A percentile compares a stretch with the other conserved stretches of the same genome.
phyloP scores from a whole-genome alignment of 345 rosid genomes.

The Acer negundo region DNA sequence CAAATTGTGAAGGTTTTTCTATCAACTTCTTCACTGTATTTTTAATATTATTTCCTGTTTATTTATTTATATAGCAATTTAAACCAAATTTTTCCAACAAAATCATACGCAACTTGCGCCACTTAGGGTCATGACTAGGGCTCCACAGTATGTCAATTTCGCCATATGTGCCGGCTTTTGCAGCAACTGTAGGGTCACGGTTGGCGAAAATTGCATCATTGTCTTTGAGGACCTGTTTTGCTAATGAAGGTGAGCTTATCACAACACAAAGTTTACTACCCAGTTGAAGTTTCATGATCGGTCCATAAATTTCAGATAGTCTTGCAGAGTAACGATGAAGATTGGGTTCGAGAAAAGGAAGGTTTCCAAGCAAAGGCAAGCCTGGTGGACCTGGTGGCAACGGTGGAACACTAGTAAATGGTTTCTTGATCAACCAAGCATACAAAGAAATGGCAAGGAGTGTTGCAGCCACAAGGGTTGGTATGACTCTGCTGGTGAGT shows the following conservation, averaged over 20 bases:
- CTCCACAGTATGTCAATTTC: conserved; percentile 24
- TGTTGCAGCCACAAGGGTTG: no score
- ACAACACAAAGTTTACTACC: background rate
- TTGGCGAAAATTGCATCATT: conserved; percentile 28
- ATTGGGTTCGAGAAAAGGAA: conserved; percentile 26
- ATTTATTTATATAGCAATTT: no score
- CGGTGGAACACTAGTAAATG: no score
- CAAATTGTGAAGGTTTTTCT: no score
- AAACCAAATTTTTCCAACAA: no score
- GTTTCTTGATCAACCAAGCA: background rate
- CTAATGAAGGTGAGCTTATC: no score
- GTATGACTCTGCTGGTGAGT: background rate
- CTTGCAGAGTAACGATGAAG: conserved; percentile 23
- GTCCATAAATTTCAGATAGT: conserved; percentile 28
- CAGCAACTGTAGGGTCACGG: conserved; percentile 23
- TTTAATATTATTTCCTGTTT: no score
- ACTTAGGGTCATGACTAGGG: conserved; percentile 18
- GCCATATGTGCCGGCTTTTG: conserved; percentile 9
- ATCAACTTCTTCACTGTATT: no score
- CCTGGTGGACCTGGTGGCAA: conserved; percentile 31
- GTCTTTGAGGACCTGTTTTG: conserved; percentile 22
- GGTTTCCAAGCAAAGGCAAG: conserved; percentile 33
- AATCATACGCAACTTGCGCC: conserved; percentile 28
- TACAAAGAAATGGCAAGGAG: conserved; percentile 16
- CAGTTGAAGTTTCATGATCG: conserved; percentile 32